Conservation (phyloP, 73 alveolate genomes). For the Tetrahymena thermophila region DNA sequence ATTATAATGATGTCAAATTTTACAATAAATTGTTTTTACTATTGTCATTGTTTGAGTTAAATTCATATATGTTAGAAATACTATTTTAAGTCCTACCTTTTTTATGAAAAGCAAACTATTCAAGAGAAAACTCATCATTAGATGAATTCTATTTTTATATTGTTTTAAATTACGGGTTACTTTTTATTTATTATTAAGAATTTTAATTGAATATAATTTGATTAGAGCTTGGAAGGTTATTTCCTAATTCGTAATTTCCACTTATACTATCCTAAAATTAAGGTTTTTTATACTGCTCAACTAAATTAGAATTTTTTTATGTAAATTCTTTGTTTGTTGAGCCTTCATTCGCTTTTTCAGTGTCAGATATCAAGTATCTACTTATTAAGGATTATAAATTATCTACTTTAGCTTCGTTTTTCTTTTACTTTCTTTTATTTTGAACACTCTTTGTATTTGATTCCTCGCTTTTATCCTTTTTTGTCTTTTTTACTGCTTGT, state of each 20-base stretch:
- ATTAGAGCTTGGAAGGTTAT: too few relatives aligned
- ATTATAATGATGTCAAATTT: too few relatives aligned
- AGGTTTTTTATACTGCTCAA: neutral
- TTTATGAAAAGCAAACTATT: neutral
- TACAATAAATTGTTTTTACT: too few relatives aligned
- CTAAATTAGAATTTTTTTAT: neutral
- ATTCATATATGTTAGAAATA: too few relatives aligned
- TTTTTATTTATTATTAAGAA: neutral
- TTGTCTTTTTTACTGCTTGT: neutral
- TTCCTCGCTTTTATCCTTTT: neutral
- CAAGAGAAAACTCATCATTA: neutral
- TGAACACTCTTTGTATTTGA: neutral
- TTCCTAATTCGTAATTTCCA: too few relatives aligned
- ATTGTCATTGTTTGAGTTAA: too few relatives aligned
- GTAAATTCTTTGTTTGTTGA: neutral
- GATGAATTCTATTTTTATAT: too few relatives aligned
- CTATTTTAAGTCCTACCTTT: neutral
- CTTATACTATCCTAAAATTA: neutral
- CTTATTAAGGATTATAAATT: neutral
- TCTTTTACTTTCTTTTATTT: neutral
- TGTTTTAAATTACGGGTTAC: too few relatives aligned
- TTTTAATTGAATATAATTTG: too few relatives aligned
- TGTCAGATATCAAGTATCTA: neutral
- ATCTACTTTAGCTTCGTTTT: neutral
- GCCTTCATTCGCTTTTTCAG: neutral